These are phyloP conservation scores for Simplicillium aogashimaense DNA, from an alignment of 2,329 filamentous ascomycete genomes.

Conservation along the genomic window DNA sequence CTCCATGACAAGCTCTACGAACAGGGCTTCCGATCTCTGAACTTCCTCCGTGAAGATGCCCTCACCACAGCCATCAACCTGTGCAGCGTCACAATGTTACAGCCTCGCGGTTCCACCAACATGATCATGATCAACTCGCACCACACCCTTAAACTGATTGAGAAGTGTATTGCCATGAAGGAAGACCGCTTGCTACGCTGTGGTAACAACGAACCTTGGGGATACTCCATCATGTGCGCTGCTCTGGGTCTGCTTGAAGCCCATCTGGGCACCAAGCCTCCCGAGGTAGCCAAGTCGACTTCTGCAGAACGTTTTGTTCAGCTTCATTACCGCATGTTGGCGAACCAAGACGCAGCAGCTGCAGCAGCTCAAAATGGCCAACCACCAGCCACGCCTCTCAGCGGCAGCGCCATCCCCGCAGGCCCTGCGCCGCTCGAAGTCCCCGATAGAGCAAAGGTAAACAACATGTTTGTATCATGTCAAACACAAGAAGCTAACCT, in stretches of 20 bases:
- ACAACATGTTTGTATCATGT: constrained; percentile 8
- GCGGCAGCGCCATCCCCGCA: constrained; percentile 14
- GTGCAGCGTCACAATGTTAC: constrained; percentile 50
- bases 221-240: constrained; percentile 53
- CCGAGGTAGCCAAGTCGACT: constrained; percentile 46
- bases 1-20: constrained; percentile 51
- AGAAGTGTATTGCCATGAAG: constrained; percentile 51
- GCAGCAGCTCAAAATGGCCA: constrained; percentile 15
- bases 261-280: constrained; percentile 46
- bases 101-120: constrained; percentile 47
- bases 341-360: constrained; percentile 38
- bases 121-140: constrained; percentile 54
- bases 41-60: constrained; percentile 50
- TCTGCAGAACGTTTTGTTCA: constrained; percentile 50
- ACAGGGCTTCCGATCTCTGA: constrained; percentile 47
- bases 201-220: constrained; percentile 55
- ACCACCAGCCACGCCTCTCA: constrained; percentile 7
- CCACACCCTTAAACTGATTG: constrained; percentile 50
- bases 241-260: constrained; percentile 49
- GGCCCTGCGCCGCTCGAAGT: constrained; percentile 19
- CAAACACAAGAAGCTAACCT: constrained; percentile 15
- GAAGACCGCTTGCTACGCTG: constrained; percentile 51
- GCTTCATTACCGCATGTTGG: constrained; percentile 46
- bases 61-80: constrained; percentile 52
- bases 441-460: constrained; percentile 29